Base-by-base conservation (phyloP, 1,284 basidiomycete genomes). In the Macrocybe sp. region DNA sequence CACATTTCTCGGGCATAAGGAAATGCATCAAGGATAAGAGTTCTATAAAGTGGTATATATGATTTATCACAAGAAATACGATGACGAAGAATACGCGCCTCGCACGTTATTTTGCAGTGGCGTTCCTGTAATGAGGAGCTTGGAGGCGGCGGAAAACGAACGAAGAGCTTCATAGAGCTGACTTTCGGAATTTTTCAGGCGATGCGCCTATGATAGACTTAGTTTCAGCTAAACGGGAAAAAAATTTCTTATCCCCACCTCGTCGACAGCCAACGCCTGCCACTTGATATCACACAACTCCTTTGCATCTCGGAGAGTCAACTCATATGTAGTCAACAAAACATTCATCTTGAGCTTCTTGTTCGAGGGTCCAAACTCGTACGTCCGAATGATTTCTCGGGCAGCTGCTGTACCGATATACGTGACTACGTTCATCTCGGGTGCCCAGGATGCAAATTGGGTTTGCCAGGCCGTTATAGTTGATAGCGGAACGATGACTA, bases 81-180 rank as follows among this genome's bases (percentile, higher is more conserved):
- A 33, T 16, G 29, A 37, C 12, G 50, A 29, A 46, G 40, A 50
- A 43, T 46, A 63, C 76, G 48, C 58, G 92, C 92, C 92, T 73
- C 95, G 97, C 61, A 99, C 95, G 64, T 97, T 99, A 75, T 99
- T 99, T 67, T 99, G 97, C 47, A 99, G 74, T 12, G 97, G 97
- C 2, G 97, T 99, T 32, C 97, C 97, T 0, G 97, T 99, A 67
- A 99, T 99, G 57, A 99, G 81, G 47, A 99, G 77, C 70, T 97
- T 96, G 46, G 89, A 93, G 2, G 88, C 89, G 38, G 92, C 88
- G 46, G 84, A 81, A 75, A 99, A 99, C 53, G 87, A 83, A 63
- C 83, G 79, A 47, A 99, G 74, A 4, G 94, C 93, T 63, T 99
- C 94, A 68, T 99, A 99, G 41, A 99, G 71, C 69, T 98, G 96